Evolutionary conservation across 2,329 filamentous ascomycete genomes (phyloP).

Genomic region (Epichloe scottii): DNA sequence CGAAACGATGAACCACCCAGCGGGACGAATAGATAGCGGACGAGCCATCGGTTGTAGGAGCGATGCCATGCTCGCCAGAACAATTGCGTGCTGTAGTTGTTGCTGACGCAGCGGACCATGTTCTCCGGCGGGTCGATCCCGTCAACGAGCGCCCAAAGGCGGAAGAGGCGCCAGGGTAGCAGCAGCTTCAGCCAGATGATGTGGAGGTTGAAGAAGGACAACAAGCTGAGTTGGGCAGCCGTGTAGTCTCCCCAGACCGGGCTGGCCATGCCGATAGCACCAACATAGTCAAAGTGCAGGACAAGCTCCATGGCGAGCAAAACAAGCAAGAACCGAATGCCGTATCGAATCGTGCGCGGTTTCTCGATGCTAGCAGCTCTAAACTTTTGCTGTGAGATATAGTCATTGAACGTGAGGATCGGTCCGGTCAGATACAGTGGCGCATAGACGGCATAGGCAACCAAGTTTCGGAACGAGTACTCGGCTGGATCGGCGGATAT

Average conservation of each 20-base stretch:
- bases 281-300: slow-evolving; percentile 84
- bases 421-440: slow-evolving; percentile 88
- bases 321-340: slow-evolving; percentile 64
- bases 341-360: slow-evolving; percentile 67
- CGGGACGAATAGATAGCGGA: slow-evolving; percentile 89
- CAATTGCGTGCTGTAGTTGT: slow-evolving; percentile 81
- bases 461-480: slow-evolving; percentile 73
- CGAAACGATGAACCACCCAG: slow-evolving; percentile 58
- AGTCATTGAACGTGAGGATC: slow-evolving; percentile 97
- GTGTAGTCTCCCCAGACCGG: slow-evolving; percentile 77
- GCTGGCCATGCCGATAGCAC: slow-evolving; percentile 73
- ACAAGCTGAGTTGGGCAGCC: slow-evolving; percentile 73
- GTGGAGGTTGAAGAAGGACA: slow-evolving; percentile 92
- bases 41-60: slow-evolving; percentile 85
- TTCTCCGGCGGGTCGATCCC: slow-evolving; percentile 94
- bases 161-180: slow-evolving; percentile 95
- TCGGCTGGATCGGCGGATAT: slow-evolving; percentile 60
- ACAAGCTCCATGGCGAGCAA: slow-evolving; percentile 84
- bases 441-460: slow-evolving; percentile 82
- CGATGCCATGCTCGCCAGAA: slow-evolving; percentile 98
- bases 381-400: slow-evolving; percentile 74
- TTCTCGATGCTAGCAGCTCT: slow-evolving; percentile 56
- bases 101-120: slow-evolving; percentile 90
- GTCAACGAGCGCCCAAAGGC: slow-evolving; percentile 86
- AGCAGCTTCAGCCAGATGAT: slow-evolving; percentile 97